Percentiles rank a stretch among this genome's conserved stretches.
Evolutionary conservation across 768 basidiomycete genomes (phyloP).

Genomic region (Termitomyces eurrhizus): DNA sequence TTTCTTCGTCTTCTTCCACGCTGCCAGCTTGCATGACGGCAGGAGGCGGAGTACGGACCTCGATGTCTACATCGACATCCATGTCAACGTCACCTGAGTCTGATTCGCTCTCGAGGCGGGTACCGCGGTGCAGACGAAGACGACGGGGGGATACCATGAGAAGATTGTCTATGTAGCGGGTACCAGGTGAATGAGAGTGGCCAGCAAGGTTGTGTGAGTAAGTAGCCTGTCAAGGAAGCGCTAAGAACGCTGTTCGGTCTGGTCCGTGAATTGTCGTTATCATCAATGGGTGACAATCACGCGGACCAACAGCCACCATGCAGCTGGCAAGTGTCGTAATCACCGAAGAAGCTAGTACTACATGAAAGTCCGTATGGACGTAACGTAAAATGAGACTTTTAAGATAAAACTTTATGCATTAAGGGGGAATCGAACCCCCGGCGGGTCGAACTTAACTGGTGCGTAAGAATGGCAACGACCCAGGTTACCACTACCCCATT

Average conservation of each 20-base stretch:
- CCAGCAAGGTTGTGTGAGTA: not conserved
- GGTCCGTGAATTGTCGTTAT: not conserved
- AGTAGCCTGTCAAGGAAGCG: not conserved
- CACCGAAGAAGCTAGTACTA: too few relatives aligned
- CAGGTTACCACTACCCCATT: conserved; percentile 11
- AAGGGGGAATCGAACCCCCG: conserved; percentile 87
- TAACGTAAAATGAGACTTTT: conserved; percentile 16
- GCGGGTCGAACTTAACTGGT: conserved; percentile 59
- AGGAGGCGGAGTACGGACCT: not conserved
- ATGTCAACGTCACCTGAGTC: not conserved
- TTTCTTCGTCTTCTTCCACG: conserved; percentile 24
- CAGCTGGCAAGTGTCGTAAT: not conserved
- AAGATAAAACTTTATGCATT: too few relatives aligned
- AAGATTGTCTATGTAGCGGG: too few relatives aligned
- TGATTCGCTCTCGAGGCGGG: not conserved
- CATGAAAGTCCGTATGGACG: too few relatives aligned
- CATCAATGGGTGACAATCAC: not conserved
- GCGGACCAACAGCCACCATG: not conserved
- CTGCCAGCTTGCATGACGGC: not conserved
- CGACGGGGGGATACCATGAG: not conserved
- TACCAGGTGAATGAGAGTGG: not conserved
- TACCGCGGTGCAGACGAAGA: not conserved
- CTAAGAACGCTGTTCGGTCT: not conserved
- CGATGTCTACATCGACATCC: not conserved
- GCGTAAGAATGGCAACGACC: not conserved